Evolutionary conservation across 129 eudicot species (phyloP), one percentile per base, ranked within the genome.

Genomic region (Saussurea involucrata): DNA sequence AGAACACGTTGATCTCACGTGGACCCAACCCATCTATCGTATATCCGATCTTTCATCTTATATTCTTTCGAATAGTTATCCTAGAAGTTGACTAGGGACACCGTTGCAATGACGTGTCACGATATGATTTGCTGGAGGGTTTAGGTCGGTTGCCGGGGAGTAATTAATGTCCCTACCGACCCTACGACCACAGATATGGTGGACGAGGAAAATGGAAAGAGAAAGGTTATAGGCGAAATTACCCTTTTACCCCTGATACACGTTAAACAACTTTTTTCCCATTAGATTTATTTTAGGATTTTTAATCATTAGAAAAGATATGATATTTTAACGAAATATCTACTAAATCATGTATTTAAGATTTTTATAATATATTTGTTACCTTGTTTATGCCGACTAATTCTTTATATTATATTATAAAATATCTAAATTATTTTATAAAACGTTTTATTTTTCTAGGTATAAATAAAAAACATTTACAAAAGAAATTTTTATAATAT

Each of bases 181-280:
- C 65, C 3, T 46, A 46, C 63, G 69, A 11, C 10, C 17, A 27
- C 17, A 12, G 6, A 44, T 18, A 17, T 8, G 69, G 44, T 74
- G 73, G 76, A 70, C 28, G 82, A 40, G 72, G 72, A 78, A 71
- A 71, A 61, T 63, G 53, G 72, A 28, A 63, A 25, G 46, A 63
- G 24, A 69, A 60, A 4, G 55, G 3, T 46, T n/a, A 3, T 21
- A 6, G 3, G 25, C 0, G 7, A 1, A 11, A 31, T 78, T 78
- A 63, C 64, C 0, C 6, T 5, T 64, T 68, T 55, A 21, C 69
- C 74, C 55, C 61, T 36, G 6, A 36, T 7, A 61, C 22, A n/a
- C 6, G 20, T 6, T 17, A 36, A 37, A 40, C 42, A 27, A 17
- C 82, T 6, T 7, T 25, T 25, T 12, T 78, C 21, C 31, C 31